Percentiles rank a stretch among this genome's conserved stretches.
Evolutionary conservation across 345 rosid genomes (phyloP).

Genomic region (Limnanthes douglasii): DNA sequence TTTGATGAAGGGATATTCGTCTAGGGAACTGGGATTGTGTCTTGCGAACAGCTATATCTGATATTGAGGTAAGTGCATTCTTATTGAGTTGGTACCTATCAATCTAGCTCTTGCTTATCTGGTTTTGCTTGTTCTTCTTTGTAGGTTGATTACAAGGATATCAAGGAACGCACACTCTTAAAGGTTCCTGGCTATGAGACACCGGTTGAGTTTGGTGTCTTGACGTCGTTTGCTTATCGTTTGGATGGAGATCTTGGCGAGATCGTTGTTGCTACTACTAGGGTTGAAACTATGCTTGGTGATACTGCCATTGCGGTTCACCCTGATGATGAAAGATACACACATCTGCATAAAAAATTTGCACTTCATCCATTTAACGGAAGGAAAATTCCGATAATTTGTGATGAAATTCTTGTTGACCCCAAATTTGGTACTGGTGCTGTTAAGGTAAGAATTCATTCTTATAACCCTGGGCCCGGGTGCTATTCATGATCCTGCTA

Average conservation of each 20-base stretch:
- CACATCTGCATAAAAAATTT: slow-evolving; percentile 74
- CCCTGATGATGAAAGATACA: slow-evolving; percentile 74
- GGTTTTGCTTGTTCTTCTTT: slow-evolving; percentile 13
- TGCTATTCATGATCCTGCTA: slow-evolving; percentile 3
- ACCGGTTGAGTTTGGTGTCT: slow-evolving; percentile 85
- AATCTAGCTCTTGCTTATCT: slow-evolving; percentile 7
- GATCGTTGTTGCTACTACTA: slow-evolving; percentile 93
- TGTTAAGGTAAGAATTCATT: slow-evolving; percentile 50
- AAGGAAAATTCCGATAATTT: slow-evolving; percentile 63
- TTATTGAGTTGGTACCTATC: slow-evolving; percentile 7
- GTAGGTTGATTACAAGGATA: slow-evolving; percentile 75
- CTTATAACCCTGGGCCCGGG: slow-evolving; percentile 5
- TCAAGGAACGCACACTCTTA: slow-evolving; percentile 45
- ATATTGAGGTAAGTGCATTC: slow-evolving; percentile 50
- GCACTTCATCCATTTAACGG: slow-evolving; percentile 90
- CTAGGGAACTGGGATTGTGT: slow-evolving; percentile 91
- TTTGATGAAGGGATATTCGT: slow-evolving; percentile 50
- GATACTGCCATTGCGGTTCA: slow-evolving; percentile 94
- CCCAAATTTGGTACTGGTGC: slow-evolving; percentile 93
- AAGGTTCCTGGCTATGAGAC: slow-evolving; percentile 74
- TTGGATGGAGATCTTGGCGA: slow-evolving; percentile 68
- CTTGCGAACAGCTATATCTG: slow-evolving; percentile 78
- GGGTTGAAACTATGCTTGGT: slow-evolving; percentile 97
- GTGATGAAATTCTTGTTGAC: slow-evolving; percentile 78
- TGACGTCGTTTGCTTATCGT: slow-evolving; percentile 85